Conservation (phyloP, 805 yeast genomes). For the Yarrowia sp. region DNA sequence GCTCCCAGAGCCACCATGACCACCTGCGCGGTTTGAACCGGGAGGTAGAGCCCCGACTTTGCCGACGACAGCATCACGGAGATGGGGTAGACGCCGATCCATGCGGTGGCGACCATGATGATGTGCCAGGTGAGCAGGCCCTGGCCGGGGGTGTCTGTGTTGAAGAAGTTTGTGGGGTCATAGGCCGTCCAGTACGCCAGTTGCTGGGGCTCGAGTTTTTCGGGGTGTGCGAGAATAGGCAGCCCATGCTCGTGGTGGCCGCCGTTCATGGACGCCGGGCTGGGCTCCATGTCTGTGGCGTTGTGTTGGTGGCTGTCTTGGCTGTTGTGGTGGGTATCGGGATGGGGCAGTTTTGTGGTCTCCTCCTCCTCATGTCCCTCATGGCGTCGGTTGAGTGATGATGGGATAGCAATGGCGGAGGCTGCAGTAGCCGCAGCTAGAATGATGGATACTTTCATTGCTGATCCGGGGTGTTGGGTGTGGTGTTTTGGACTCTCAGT, state of each 20-base stretch:
- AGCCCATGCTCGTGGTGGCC: constrained; percentile 63
- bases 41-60: constrained; percentile 64
- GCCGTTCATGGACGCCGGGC: constrained; percentile 27
- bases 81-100: constrained; percentile 70
- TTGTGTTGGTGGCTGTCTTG: background rate
- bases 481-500: background rate
- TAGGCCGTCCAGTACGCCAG: constrained; percentile 77
- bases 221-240: constrained; percentile 70
- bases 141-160: constrained; percentile 56
- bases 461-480: background rate
- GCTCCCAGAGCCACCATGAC: constrained; percentile 60
- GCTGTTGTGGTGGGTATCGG: background rate
- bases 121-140: constrained; percentile 64
- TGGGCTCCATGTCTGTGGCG: constrained; percentile 8
- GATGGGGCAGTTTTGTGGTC: background rate
- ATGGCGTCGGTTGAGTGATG: background rate
- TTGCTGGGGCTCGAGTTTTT: constrained; percentile 70
- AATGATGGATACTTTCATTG: constrained; percentile 14
- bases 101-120: constrained; percentile 53
- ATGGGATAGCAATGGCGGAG: constrained; percentile 12
- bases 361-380: constrained; percentile 6
- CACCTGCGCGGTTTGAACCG: constrained; percentile 60
- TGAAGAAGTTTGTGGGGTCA: constrained; percentile 76
- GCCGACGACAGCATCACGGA: constrained; percentile 68
- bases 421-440: constrained; percentile 14